phyloP scores from a whole-genome alignment of 2,329 filamentous ascomycete species.

The Neofusicoccum parvum region DNA sequence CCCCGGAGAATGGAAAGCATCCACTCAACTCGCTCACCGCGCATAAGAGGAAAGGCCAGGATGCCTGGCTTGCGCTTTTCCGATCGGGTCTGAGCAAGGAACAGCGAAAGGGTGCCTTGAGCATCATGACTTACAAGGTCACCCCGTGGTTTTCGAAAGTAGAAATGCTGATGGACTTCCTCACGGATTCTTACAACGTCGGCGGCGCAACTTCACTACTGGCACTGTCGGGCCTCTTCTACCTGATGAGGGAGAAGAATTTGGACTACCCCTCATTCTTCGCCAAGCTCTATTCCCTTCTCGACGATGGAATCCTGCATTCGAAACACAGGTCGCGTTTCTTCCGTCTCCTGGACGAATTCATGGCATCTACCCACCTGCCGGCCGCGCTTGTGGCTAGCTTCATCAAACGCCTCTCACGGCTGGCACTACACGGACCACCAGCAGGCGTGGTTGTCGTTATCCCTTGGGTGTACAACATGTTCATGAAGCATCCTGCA shows the following conservation, averaged over 20 bases:
- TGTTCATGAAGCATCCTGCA: slow-evolving; percentile 83
- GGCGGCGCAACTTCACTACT: slow-evolving; percentile 86
- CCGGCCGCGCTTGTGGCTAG: slow-evolving; percentile 88
- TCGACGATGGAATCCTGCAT: slow-evolving; percentile 84
- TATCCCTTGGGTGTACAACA: slow-evolving; percentile 93
- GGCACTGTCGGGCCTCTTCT: slow-evolving; percentile 90
- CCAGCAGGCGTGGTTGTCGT: slow-evolving; percentile 87
- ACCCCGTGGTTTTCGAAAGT: slow-evolving; percentile 88
- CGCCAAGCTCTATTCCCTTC: slow-evolving; percentile 85
- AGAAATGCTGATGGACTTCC: slow-evolving; percentile 90
- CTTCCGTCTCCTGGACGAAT: slow-evolving; percentile 88
- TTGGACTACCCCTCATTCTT: slow-evolving; percentile 97
- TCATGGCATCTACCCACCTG: slow-evolving; percentile 87
- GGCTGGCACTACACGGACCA: slow-evolving; percentile 83
- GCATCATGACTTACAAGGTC: slow-evolving; percentile 74
- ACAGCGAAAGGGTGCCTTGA: slow-evolving; percentile 78
- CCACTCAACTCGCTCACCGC: slow-evolving; percentile 60
- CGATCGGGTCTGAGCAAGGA: slow-evolving; percentile 66
- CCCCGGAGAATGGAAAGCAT: slow-evolving; percentile 69
- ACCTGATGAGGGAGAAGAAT: slow-evolving; percentile 90
- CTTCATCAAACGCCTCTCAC: slow-evolving; percentile 90
- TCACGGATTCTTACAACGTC: slow-evolving; percentile 89
- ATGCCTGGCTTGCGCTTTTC: slow-evolving; percentile 82
- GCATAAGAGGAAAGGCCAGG: slow-evolving; percentile 79
- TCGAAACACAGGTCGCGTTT: slow-evolving; percentile 93